These are phyloP conservation scores for Cucurbita argyrosperma DNA, from an alignment of 306 rosid genomes.

Conservation along the genomic window DNA sequence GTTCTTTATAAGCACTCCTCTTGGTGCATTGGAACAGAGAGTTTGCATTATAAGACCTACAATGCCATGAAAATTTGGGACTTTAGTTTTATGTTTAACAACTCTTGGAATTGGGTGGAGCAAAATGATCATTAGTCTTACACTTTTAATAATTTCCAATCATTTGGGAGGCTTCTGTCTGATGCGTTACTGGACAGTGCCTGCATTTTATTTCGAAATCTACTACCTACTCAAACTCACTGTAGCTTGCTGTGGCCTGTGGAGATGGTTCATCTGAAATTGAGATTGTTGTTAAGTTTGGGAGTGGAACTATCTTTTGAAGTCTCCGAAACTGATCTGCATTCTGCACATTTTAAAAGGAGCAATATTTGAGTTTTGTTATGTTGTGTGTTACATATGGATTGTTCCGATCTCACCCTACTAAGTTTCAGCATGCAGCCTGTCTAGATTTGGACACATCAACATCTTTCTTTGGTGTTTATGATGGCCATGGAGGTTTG, in stretches of 20 bases:
- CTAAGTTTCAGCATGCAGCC: slow-evolving; percentile 77
- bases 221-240: background rate
- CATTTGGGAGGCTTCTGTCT: background rate
- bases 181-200: background rate
- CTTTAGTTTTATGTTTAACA: background rate
- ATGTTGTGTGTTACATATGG: background rate
- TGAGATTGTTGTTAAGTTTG: background rate
- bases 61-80: background rate
- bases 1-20: background rate
- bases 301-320: background rate
- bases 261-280: background rate
- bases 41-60: slow-evolving; percentile 3
- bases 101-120: background rate
- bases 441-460: slow-evolving; percentile 56
- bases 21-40: background rate
- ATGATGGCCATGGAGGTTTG: slow-evolving; percentile 97
- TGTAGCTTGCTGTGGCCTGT: background rate
- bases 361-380: background rate
- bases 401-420: background rate
- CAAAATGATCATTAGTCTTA: background rate
- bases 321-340: background rate
- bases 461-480: slow-evolving; percentile 89
- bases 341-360: background rate
- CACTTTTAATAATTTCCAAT: background rate
- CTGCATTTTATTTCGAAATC: background rate